Percentiles rank a stretch among this genome's conserved stretches.
phyloP scores from a whole-genome alignment of 768 basidiomycete species.

The Pholiota microspora region DNA sequence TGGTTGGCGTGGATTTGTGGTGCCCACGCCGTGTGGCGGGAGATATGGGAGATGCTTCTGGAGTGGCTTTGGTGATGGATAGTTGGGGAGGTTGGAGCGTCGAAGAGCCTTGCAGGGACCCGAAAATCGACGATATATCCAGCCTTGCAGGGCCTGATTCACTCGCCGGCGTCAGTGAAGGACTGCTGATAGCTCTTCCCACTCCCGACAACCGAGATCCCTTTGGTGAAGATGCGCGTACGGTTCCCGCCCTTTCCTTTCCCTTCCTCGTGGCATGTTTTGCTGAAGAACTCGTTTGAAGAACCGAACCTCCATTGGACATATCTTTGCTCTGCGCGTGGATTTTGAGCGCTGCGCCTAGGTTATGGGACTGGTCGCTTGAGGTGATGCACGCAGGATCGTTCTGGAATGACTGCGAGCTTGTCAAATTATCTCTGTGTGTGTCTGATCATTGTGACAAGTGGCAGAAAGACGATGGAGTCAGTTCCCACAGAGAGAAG shows the following conservation, averaged over 20 bases:
- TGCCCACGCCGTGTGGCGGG: slow-evolving; percentile 24
- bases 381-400: slow-evolving; percentile 8
- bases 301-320: slow-evolving; percentile 21
- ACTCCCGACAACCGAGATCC: slow-evolving; percentile 18
- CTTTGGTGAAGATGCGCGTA: slow-evolving; percentile 4
- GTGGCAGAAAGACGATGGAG: slow-evolving; percentile 4
- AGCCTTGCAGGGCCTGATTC: slow-evolving; percentile 26
- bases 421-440: slow-evolving; percentile 31
- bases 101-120: slow-evolving; percentile 23
- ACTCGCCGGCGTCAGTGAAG: slow-evolving; percentile 18
- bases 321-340: slow-evolving; percentile 17
- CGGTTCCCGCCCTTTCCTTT: slow-evolving; percentile 15
- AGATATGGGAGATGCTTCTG: slow-evolving; percentile 32
- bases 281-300: slow-evolving; percentile 18
- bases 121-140: slow-evolving; percentile 21
- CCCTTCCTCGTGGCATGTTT: slow-evolving; percentile 16
- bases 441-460: slow-evolving; percentile 23
- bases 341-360: slow-evolving; percentile 10
- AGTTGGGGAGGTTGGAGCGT: slow-evolving; percentile 36
- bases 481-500: slow-evolving; percentile 7
- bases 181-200: slow-evolving; percentile 20
- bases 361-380: background rate
- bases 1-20: slow-evolving; percentile 28
- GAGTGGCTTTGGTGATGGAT: slow-evolving; percentile 39
- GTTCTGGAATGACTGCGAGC: slow-evolving; percentile 23